Percentiles rank a stretch among this genome's conserved stretches.
Conservation (phyloP, 352 stramenopile genomes). For the Phytopythium boreale region DNA sequence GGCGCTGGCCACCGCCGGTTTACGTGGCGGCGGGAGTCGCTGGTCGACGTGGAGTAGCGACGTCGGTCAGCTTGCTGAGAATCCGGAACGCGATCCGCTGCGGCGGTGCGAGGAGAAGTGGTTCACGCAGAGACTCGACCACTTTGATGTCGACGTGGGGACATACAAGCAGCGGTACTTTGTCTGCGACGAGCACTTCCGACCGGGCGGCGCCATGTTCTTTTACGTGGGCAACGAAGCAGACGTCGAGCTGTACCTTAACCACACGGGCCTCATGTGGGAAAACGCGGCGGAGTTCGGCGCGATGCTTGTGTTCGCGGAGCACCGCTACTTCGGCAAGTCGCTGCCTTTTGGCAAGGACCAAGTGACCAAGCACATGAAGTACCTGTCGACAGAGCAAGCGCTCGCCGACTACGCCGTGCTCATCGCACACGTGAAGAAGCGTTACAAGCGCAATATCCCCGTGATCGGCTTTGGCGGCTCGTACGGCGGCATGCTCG, state of each 20-base stretch:
- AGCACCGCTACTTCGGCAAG: conserved; percentile 94
- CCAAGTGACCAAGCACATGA: conserved; percentile 37
- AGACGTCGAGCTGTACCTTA: conserved; percentile 90
- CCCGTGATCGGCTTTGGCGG: conserved; percentile 91
- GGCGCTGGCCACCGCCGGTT: background rate
- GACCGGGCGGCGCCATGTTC: background rate
- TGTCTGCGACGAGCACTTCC: background rate
- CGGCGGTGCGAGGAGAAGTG: background rate
- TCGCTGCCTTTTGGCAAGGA: conserved; percentile 65
- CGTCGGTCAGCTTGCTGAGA: background rate
- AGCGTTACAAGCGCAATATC: conserved; percentile 26
- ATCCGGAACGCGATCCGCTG: no score
- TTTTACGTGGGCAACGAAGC: conserved; percentile 83
- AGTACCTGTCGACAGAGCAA: conserved; percentile 84
- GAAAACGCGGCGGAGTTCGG: conserved; percentile 85
- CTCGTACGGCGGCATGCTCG: conserved; percentile 94
- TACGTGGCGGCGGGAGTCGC: background rate
- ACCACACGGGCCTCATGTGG: conserved; percentile 93
- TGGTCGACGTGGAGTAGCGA: conserved; percentile 2
- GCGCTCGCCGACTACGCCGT: conserved; percentile 88
- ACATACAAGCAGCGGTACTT: background rate
- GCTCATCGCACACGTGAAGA: conserved; percentile 53
- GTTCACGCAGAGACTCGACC: background rate
- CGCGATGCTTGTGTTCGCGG: conserved; percentile 89
- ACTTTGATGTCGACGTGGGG: background rate